Evolutionary conservation across 805 yeast genomes (phyloP).

Genomic region (Metschnikowia matae): DNA sequence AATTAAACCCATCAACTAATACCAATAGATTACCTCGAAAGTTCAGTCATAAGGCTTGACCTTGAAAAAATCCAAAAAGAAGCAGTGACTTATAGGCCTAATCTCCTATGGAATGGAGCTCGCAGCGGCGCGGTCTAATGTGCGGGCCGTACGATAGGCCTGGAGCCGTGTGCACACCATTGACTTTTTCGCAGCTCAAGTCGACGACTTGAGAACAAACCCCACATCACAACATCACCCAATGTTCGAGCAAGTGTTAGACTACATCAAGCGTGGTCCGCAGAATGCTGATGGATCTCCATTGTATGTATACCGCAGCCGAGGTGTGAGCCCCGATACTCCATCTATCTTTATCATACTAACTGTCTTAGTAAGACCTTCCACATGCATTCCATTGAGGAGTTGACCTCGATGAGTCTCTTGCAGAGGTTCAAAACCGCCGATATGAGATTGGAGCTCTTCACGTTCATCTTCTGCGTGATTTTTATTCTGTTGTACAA

Average conservation of each 20-base stretch:
- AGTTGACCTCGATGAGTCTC: conserved; percentile 56
- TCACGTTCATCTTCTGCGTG: conserved; percentile 49
- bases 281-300: conserved; percentile 17
- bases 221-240: background rate
- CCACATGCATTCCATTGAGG: conserved; percentile 41
- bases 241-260: conserved; percentile 14
- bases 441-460: conserved; percentile 74
- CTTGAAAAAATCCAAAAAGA: too few species aligned
- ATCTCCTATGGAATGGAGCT: background rate
- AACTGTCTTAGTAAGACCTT: conserved; percentile 15
- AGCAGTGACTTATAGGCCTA: background rate
- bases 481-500: conserved; percentile 49
- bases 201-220: conserved; percentile 2
- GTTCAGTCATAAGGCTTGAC: too few species aligned
- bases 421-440: conserved; percentile 53
- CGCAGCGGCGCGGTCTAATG: background rate
- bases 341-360: background rate
- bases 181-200: conserved; percentile 4
- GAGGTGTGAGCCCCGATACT: background rate
- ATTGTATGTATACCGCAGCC: conserved; percentile 12
- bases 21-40: too few species aligned
- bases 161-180: background rate
- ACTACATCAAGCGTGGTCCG: conserved; percentile 16
- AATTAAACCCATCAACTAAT: too few species aligned
- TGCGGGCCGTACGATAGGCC: background rate